A percentile compares a stretch with the other conserved stretches of the same genome.
phyloP scores from a whole-genome alignment of 352 stramenopile genomes.

The Phytophthora citrophthora region DNA sequence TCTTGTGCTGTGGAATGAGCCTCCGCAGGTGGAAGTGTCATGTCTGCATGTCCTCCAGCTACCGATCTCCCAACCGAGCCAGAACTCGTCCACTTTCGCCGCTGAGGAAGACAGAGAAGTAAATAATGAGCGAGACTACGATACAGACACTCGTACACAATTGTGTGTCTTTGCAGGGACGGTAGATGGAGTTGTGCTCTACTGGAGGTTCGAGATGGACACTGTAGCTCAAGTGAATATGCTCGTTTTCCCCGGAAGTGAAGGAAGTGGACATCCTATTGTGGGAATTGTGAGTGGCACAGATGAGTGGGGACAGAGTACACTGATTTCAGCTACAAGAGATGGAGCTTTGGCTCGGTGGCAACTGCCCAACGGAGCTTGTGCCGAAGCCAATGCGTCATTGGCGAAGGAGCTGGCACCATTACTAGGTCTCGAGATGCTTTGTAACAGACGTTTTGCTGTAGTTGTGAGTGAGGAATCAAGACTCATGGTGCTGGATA shows the following conservation, averaged over 20 bases:
- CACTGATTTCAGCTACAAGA: slow-evolving; percentile 62
- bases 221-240: slow-evolving; percentile 71
- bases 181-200: slow-evolving; percentile 65
- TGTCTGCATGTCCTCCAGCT: slow-evolving; percentile 71
- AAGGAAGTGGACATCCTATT: slow-evolving; percentile 35
- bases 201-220: slow-evolving; percentile 74
- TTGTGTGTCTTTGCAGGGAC: slow-evolving; percentile 80
- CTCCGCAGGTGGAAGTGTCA: slow-evolving; percentile 56
- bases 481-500: slow-evolving; percentile 81
- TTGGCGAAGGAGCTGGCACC: slow-evolving; percentile 68
- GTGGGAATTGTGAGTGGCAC: slow-evolving; percentile 70
- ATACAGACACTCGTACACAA: slow-evolving; percentile 47
- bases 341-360: slow-evolving; percentile 66
- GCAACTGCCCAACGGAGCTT: slow-evolving; percentile 73
- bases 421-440: slow-evolving; percentile 73
- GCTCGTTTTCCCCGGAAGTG: slow-evolving; percentile 48
- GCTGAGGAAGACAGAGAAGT: slow-evolving; percentile 45
- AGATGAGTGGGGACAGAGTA: slow-evolving; percentile 83
- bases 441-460: slow-evolving; percentile 73
- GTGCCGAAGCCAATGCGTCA: slow-evolving; percentile 53
- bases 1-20: slow-evolving; percentile 73
- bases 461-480: slow-evolving; percentile 76
- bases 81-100: slow-evolving; percentile 49
- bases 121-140: slow-evolving; percentile 36
- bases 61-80: slow-evolving; percentile 68